These are phyloP conservation scores for Pisolithus microcarpus DNA, from an alignment of 768 basidiomycete species.

Conservation along the genomic window DNA sequence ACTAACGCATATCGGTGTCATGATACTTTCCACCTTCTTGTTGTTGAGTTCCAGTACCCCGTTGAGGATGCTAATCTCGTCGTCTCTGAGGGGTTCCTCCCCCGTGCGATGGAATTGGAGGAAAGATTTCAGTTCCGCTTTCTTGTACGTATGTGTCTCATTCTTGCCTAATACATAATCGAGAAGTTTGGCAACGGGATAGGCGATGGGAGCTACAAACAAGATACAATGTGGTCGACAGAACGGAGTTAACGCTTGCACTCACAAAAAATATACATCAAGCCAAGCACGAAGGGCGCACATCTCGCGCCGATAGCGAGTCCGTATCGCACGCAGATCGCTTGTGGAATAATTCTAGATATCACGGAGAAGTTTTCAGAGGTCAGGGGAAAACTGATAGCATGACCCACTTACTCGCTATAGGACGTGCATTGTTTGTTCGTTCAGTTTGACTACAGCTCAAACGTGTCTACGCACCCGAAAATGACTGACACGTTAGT, in stretches of 20 bases:
- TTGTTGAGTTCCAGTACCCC: conserved; percentile 73
- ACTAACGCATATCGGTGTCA: conserved; percentile 69
- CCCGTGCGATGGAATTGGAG: conserved; percentile 73
- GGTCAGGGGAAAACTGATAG: background rate
- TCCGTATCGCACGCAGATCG: conserved; percentile 73
- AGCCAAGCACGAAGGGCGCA: conserved; percentile 60
- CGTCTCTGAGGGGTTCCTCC: conserved; percentile 68
- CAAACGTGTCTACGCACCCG: conserved; percentile 43
- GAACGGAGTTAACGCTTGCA: background rate
- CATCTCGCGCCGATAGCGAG: conserved; percentile 74
- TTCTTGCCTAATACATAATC: conserved; percentile 73
- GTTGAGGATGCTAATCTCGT: conserved; percentile 76
- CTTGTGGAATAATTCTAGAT: conserved; percentile 59
- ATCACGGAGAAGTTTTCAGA: background rate
- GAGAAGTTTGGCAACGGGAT: conserved; percentile 61
- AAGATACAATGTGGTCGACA: background rate
- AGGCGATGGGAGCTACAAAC: conserved; percentile 65
- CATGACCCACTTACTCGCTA: conserved; percentile 30
- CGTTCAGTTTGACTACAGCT: background rate
- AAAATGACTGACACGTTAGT: conserved; percentile 56
- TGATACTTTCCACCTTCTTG: conserved; percentile 70
- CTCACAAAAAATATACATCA: conserved; percentile 60
- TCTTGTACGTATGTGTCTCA: conserved; percentile 73
- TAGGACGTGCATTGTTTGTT: conserved; percentile 1
- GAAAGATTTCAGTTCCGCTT: conserved; percentile 73